These are phyloP conservation scores for Betula pendula DNA, from an alignment of 306 rosid genomes.

Conservation along the genomic window DNA sequence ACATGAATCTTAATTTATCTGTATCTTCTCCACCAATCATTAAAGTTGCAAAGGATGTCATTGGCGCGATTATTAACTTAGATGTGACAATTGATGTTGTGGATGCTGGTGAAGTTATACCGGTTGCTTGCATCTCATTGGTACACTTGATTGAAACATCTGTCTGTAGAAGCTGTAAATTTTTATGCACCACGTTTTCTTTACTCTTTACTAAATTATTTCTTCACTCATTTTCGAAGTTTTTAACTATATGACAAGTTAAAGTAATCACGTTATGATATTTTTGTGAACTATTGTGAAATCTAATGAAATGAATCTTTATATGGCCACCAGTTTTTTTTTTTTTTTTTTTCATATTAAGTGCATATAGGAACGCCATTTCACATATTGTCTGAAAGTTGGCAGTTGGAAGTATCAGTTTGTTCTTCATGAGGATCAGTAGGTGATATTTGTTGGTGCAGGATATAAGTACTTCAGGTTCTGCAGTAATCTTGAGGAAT, in stretches of 20 bases:
- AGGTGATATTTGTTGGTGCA: constrained; percentile 37
- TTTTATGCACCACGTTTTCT: constrained; percentile 6
- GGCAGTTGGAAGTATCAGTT: neutral
- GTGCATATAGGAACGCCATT: neutral
- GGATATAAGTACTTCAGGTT: constrained; percentile 64
- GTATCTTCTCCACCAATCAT: constrained; percentile 64
- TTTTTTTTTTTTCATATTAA: neutral
- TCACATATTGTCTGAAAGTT: neutral
- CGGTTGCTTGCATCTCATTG: constrained; percentile 76
- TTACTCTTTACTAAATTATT: constrained; percentile 13
- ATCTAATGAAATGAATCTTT: neutral
- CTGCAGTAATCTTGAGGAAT: constrained; percentile 50
- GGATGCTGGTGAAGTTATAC: constrained; percentile 53
- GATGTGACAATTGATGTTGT: constrained; percentile 62
- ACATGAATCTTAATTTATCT: constrained; percentile 62
- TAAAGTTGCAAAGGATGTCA: constrained; percentile 43
- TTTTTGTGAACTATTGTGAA: neutral
- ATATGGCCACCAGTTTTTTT: neutral
- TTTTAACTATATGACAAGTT: neutral
- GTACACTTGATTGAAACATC: constrained; percentile 46
- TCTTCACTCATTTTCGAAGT: neutral
- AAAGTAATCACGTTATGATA: neutral
- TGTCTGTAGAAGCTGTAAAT: neutral
- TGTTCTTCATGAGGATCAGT: constrained; percentile 6
- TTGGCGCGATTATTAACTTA: constrained; percentile 36